A percentile compares a stretch with the other conserved stretches of the same genome.
Conservation (phyloP, 2,329 filamentous ascomycete species). For the Meredithiella fracta region DNA sequence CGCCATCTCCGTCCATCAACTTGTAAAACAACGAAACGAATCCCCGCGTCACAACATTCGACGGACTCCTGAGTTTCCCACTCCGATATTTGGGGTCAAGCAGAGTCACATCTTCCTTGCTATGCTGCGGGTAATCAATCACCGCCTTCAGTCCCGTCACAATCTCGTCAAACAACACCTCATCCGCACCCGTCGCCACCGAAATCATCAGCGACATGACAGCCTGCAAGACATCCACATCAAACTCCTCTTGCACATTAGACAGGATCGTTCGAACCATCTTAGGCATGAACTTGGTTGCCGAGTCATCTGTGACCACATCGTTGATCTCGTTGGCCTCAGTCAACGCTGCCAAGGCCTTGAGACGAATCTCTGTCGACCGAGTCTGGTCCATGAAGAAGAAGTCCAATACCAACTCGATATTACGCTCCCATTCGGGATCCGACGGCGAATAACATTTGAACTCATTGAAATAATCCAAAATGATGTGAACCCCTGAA, state of each 20-base stretch:
- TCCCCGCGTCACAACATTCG: slow-evolving; percentile 54
- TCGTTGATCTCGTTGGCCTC: slow-evolving; percentile 43
- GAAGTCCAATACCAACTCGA: slow-evolving; percentile 40
- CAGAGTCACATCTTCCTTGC: slow-evolving; percentile 13
- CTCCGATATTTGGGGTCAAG: slow-evolving; percentile 15
- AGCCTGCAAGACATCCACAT: slow-evolving; percentile 47
- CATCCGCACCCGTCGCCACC: slow-evolving; percentile 43
- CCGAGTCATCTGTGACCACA: slow-evolving; percentile 40
- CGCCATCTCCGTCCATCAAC: slow-evolving; percentile 47
- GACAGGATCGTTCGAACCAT: slow-evolving; percentile 46
- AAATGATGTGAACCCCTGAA: slow-evolving; percentile 43
- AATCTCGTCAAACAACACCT: slow-evolving; percentile 42
- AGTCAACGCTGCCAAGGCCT: slow-evolving; percentile 43
- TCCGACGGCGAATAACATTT: slow-evolving; percentile 58
- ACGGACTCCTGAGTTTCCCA: slow-evolving; percentile 29
- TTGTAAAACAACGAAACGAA: slow-evolving; percentile 63
- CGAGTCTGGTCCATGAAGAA: slow-evolving; percentile 48
- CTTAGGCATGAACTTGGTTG: slow-evolving; percentile 38
- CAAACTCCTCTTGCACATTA: slow-evolving; percentile 44
- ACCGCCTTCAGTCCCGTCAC: slow-evolving; percentile 15
- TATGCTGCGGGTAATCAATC: slow-evolving; percentile 8
- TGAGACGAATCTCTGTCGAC: slow-evolving; percentile 44
- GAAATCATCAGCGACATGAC: slow-evolving; percentile 48
- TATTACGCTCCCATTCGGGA: slow-evolving; percentile 47
- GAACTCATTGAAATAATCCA: slow-evolving; percentile 52